Percentiles rank a stretch among this genome's conserved stretches.
Conservation (phyloP, 2,329 filamentous ascomycete species). For the Rutstroemia sydowiana region DNA sequence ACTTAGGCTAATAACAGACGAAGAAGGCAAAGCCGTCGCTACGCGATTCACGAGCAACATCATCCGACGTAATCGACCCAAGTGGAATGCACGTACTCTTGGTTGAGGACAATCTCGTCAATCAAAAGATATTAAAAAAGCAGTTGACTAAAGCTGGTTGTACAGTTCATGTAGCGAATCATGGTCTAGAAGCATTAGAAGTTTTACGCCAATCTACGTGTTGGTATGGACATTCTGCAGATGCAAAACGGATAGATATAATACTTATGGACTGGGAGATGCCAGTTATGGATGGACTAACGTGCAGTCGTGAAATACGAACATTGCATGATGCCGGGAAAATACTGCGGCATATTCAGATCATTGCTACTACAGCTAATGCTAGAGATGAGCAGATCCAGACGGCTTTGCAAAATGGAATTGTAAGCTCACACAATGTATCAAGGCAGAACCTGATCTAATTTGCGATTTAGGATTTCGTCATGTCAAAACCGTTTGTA, state of each 20-base stretch:
- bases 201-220: slow-evolving; percentile 17
- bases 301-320: slow-evolving; percentile 57
- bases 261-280: slow-evolving; percentile 72
- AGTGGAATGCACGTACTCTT: slow-evolving; percentile 36
- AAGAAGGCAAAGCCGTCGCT: no score
- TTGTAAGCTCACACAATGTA: background rate
- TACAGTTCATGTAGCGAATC: slow-evolving; percentile 42
- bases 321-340: slow-evolving; percentile 45
- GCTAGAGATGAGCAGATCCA: slow-evolving; percentile 25
- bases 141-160: slow-evolving; percentile 40
- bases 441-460: background rate
- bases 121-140: slow-evolving; percentile 36
- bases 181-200: slow-evolving; percentile 49
- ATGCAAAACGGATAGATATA: slow-evolving; percentile 40
- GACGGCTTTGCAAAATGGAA: slow-evolving; percentile 6
- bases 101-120: slow-evolving; percentile 55
- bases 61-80: slow-evolving; percentile 3
- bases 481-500: slow-evolving; percentile 23
- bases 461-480: slow-evolving; percentile 14
- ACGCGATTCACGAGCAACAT: background rate
- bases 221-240: slow-evolving; percentile 17
- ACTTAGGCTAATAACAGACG: no score
- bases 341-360: slow-evolving; percentile 37
- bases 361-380: slow-evolving; percentile 30
- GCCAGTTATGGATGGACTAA: slow-evolving; percentile 64